Conservation (phyloP, 192 early-diverging fungal genomes). For the Chytriomyces sp. region DNA sequence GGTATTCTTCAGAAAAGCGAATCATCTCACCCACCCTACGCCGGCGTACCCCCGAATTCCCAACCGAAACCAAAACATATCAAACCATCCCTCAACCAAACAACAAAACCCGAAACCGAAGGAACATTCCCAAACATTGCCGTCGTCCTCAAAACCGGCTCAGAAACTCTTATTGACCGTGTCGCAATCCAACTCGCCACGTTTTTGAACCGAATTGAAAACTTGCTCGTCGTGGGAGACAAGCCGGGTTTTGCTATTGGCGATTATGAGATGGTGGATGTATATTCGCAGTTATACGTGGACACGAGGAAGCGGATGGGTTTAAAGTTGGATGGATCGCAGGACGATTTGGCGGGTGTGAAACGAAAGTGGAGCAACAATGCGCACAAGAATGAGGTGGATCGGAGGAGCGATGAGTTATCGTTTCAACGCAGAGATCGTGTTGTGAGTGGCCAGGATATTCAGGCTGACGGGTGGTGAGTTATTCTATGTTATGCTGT, state of each 20-base stretch:
- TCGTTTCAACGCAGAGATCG: background rate
- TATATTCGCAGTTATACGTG: constrained; percentile 48
- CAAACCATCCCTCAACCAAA: no score
- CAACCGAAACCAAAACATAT: no score
- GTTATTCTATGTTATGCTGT: no score
- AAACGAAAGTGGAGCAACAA: background rate
- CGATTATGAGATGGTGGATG: constrained; percentile 53
- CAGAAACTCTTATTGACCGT: constrained; percentile 48
- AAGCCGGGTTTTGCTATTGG: constrained; percentile 48
- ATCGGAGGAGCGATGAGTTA: background rate
- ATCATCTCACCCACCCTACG: no score
- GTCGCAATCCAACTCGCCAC: constrained; percentile 54
- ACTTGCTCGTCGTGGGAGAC: constrained; percentile 62
- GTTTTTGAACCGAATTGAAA: constrained; percentile 41
- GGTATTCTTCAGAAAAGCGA: no score
- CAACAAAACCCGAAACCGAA: no score
- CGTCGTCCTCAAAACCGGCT: constrained; percentile 59
- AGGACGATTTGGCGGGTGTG: background rate
- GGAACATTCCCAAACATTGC: constrained; percentile 30
- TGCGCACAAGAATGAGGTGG: background rate
- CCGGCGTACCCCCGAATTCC: no score
- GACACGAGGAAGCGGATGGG: constrained; percentile 10
- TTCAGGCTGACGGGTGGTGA: background rate
- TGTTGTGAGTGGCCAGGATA: constrained; percentile 16
- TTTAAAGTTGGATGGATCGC: background rate